Percentiles rank a stretch among this genome's conserved stretches.
Evolutionary conservation across 1,284 basidiomycete genomes (phyloP).

Genomic region (Heliocybe sulcata): DNA sequence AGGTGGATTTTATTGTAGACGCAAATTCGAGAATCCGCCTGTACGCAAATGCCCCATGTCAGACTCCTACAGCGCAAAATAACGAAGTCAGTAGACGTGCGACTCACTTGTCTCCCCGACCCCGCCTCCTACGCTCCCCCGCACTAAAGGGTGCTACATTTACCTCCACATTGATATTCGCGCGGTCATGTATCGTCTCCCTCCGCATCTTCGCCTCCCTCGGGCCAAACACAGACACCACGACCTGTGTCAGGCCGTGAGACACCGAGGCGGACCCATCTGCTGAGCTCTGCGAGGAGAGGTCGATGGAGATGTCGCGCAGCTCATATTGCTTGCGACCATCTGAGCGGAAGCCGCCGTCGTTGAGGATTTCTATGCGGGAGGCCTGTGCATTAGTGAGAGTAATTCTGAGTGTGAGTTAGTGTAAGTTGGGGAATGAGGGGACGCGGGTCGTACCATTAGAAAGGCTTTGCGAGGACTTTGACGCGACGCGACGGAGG

Average conservation of each 20-base stretch:
- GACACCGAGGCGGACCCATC: constrained; percentile 83
- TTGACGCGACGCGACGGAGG: no score
- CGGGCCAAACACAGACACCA: constrained; percentile 87
- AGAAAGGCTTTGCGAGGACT: no score
- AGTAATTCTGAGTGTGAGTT: no score
- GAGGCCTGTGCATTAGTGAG: constrained; percentile 51
- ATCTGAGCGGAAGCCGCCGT: constrained; percentile 86
- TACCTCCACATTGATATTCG: constrained; percentile 82
- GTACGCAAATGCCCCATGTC: constrained; percentile 4
- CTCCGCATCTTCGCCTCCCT: constrained; percentile 77
- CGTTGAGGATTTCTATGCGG: constrained; percentile 84
- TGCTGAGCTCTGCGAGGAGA: constrained; percentile 69
- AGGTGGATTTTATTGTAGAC: constrained; percentile 85
- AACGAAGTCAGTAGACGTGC: no score
- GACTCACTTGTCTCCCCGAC: constrained; percentile 83
- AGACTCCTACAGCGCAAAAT: no score
- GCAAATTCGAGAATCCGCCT: constrained; percentile 89
- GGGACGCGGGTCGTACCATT: no score
- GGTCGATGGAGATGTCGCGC: constrained; percentile 74
- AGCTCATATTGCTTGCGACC: constrained; percentile 88
- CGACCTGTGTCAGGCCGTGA: constrained; percentile 88
- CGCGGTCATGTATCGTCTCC: constrained; percentile 75
- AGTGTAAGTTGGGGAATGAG: no score
- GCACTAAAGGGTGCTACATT: constrained; percentile 83
- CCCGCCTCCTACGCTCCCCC: constrained; percentile 68